Conservation (phyloP, 202 grass and related monocot species). For the Carex arenaria region DNA sequence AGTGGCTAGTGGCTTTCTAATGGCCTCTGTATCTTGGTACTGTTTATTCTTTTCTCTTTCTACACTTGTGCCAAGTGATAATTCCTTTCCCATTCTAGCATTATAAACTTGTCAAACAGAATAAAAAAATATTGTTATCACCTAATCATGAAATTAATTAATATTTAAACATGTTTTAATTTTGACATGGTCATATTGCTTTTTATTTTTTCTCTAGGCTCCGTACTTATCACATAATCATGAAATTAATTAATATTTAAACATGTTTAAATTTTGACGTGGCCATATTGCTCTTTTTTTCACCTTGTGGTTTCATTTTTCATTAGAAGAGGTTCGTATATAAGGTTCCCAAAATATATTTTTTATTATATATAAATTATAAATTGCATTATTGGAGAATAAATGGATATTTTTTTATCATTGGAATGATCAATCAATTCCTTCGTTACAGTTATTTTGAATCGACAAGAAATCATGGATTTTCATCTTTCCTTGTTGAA, state of each 20-base stretch:
- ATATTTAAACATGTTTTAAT: not conserved
- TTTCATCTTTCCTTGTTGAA: no score
- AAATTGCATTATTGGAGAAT: no score
- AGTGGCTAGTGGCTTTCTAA: conserved; percentile 30
- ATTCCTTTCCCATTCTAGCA: conserved; percentile 37
- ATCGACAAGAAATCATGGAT: no score
- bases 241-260: not conserved
- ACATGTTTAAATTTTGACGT: not conserved
- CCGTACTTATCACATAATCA: not conserved
- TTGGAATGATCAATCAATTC: no score
- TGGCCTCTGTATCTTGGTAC: conserved; percentile 42
- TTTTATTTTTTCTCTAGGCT: not conserved
- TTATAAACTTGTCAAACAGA: conserved; percentile 37
- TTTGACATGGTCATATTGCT: not conserved
- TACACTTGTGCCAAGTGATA: conserved; percentile 28
- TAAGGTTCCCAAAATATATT: no score
- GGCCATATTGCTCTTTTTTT: not conserved
- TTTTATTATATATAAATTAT: no score
- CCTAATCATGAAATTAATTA: not conserved
- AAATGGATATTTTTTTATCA: no score
- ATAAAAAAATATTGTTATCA: not conserved
- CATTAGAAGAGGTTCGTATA: no score
- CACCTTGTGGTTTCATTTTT: not conserved
- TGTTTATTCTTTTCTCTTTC: conserved; percentile 24
- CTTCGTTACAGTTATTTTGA: no score